A percentile compares a stretch with the other conserved stretches of the same genome.
These are phyloP conservation scores for Scolecobasidium constrictum DNA, from an alignment of 2,329 filamentous ascomycete species.

Conservation along the genomic window DNA sequence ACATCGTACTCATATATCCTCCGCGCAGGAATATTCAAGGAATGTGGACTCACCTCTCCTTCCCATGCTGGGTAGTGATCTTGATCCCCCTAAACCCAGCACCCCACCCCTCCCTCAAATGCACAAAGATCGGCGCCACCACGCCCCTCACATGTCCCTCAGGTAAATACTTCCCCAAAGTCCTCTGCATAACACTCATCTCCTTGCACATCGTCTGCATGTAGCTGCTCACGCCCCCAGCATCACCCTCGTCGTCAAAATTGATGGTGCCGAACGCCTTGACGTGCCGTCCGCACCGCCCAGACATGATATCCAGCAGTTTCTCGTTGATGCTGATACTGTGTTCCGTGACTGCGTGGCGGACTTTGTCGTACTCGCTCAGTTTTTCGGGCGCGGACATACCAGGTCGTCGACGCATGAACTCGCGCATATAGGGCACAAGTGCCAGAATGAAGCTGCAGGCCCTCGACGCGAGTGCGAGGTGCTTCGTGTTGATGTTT, in stretches of 20 bases:
- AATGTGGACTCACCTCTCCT: constrained; percentile 50
- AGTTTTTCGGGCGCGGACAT: constrained; percentile 41
- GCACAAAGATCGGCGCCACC: constrained; percentile 74
- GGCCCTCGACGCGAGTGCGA: constrained; percentile 83
- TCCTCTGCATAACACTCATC: constrained; percentile 72
- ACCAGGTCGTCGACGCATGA: constrained; percentile 63
- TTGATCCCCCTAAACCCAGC: constrained; percentile 55
- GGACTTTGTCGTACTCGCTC: constrained; percentile 80
- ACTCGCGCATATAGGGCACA: constrained; percentile 84
- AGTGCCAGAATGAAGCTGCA: constrained; percentile 78
- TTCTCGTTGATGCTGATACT: constrained; percentile 88
- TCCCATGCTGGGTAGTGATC: constrained; percentile 56
- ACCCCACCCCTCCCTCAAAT: constrained; percentile 70
- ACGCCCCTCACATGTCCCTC: constrained; percentile 69
- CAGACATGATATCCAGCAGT: constrained; percentile 83
- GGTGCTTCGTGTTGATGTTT: constrained; percentile 92
- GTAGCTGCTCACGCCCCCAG: constrained; percentile 48
- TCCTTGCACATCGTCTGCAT: constrained; percentile 85
- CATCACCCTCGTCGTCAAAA: constrained; percentile 50
- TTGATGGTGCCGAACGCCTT: constrained; percentile 63
- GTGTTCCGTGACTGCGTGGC: constrained; percentile 75
- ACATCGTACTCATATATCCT: neutral
- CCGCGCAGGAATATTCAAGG: constrained; percentile 12
- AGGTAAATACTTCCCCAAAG: constrained; percentile 70
- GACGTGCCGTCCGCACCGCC: constrained; percentile 61